Evolutionary conservation across 179 eudicot species (phyloP).

Genomic region (Patellifolia procumbens): DNA sequence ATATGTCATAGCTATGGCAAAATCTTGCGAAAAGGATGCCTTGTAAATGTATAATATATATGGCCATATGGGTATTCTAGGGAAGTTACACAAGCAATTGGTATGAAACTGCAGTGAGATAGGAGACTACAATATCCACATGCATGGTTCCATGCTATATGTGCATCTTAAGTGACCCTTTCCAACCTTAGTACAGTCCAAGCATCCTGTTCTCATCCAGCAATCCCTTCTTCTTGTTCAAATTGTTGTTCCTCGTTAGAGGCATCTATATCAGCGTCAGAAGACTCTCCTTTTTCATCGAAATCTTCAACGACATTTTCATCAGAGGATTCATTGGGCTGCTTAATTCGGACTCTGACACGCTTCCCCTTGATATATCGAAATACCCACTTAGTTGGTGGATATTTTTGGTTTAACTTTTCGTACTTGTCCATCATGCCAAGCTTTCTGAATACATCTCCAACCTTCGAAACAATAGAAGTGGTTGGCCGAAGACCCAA

Average conservation of each 20-base stretch:
- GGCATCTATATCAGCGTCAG: background rate
- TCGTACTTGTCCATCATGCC: constrained; percentile 83
- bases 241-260: constrained; percentile 26
- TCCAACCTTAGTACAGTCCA: background rate
- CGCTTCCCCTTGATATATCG: constrained; percentile 82
- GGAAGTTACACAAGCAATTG: background rate
- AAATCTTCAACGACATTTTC: constrained; percentile 22
- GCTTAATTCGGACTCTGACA: constrained; percentile 53
- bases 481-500: constrained; percentile 75
- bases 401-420: constrained; percentile 72
- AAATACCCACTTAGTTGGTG: constrained; percentile 83
- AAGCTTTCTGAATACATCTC: constrained; percentile 72
- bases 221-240: constrained; percentile 21
- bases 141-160: background rate
- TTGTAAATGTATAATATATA: no score
- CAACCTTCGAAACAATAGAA: constrained; percentile 66
- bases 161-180: background rate
- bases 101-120: background rate
- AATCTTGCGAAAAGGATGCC: no score
- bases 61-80: background rate
- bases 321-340: constrained; percentile 29
- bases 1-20: no score
- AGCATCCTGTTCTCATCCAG: constrained; percentile 18
- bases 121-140: no score
- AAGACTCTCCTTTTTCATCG: constrained; percentile 18